A percentile compares a stretch with the other conserved stretches of the same genome.
These are phyloP conservation scores for Dioscorea cayenensis DNA, from an alignment of 116 monocot genomes.

Conservation along the genomic window DNA sequence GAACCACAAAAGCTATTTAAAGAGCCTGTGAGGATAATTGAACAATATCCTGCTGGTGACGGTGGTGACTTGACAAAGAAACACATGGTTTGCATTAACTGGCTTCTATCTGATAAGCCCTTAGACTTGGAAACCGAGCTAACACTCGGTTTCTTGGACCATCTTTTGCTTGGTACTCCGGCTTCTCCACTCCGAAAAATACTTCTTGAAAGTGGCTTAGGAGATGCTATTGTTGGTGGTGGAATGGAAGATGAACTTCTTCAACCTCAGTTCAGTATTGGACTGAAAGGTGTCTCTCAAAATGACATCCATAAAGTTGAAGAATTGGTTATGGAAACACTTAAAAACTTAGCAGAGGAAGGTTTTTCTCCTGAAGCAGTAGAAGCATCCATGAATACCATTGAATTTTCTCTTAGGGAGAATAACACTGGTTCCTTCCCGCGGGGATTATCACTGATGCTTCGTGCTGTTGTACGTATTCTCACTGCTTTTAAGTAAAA, in stretches of 20 bases:
- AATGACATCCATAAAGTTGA: conserved; percentile 76
- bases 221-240: conserved; percentile 93
- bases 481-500: not conserved
- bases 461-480: conserved; percentile 79
- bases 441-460: conserved; percentile 93
- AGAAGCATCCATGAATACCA: conserved; percentile 98
- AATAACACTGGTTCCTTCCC: conserved; percentile 99
- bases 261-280: conserved; percentile 96
- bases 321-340: conserved; percentile 66
- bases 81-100: conserved; percentile 94
- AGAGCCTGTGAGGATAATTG: conserved; percentile 64
- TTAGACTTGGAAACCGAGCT: conserved; percentile 87
- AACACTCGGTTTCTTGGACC: conserved; percentile 83
- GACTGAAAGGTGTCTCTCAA: conserved; percentile 81
- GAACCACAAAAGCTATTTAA: conserved; percentile 82
- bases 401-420: conserved; percentile 94
- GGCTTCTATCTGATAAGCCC: conserved; percentile 79
- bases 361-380: conserved; percentile 90
- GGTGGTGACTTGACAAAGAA: conserved; percentile 70
- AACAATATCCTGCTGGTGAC: conserved; percentile 86
- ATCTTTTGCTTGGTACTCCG: conserved; percentile 91
- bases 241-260: conserved; percentile 95
- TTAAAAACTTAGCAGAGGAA: conserved; percentile 68
- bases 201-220: conserved; percentile 84
- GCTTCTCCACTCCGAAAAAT: conserved; percentile 89